A percentile compares a stretch with the other conserved stretches of the same genome.
Conservation (phyloP, 1,139 yeast genomes). For the Candida sanyaensis region DNA sequence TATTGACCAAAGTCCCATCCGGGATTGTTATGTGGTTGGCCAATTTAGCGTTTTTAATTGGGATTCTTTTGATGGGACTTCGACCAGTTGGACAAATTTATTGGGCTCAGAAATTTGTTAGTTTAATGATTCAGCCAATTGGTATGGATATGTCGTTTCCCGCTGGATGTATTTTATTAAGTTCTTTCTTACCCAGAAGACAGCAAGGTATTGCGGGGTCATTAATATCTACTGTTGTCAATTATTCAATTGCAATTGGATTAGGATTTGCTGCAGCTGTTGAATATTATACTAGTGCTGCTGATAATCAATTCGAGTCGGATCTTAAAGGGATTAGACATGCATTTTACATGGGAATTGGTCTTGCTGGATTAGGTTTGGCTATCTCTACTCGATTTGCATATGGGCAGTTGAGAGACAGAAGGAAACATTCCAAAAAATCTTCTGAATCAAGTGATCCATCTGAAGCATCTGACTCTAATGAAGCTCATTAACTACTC, state of each 20-base stretch:
- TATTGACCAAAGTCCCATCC: conserved; percentile 40
- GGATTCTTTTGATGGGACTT: conserved; percentile 44
- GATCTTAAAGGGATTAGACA: conserved; percentile 38
- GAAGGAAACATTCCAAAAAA: conserved; percentile 1
- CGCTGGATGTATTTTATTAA: conserved; percentile 55
- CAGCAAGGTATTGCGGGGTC: conserved; percentile 71
- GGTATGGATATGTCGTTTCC: conserved; percentile 74
- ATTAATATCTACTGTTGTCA: conserved; percentile 58
- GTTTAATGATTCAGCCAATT: conserved; percentile 47
- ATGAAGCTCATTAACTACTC: too few relatives aligned
- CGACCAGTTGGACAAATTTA: conserved; percentile 48
- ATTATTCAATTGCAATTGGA: conserved; percentile 64
- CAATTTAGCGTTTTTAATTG: conserved; percentile 44
- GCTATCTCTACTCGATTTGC: conserved; percentile 25
- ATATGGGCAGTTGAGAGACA: conserved; percentile 12
- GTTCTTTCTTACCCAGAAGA: conserved; percentile 50
- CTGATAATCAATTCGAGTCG: conserved; percentile 24
- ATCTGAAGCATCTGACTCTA: not conserved
- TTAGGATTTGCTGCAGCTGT: conserved; percentile 67
- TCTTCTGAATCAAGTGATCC: not conserved
- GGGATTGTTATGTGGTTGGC: conserved; percentile 47
- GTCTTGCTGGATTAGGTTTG: conserved; percentile 50
- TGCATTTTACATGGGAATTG: conserved; percentile 53
- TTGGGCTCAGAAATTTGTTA: conserved; percentile 57
- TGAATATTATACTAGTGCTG: conserved; percentile 43